Evolutionary conservation across 2,329 filamentous ascomycete species (phyloP).

Genomic region (Epichloe bromicola): DNA sequence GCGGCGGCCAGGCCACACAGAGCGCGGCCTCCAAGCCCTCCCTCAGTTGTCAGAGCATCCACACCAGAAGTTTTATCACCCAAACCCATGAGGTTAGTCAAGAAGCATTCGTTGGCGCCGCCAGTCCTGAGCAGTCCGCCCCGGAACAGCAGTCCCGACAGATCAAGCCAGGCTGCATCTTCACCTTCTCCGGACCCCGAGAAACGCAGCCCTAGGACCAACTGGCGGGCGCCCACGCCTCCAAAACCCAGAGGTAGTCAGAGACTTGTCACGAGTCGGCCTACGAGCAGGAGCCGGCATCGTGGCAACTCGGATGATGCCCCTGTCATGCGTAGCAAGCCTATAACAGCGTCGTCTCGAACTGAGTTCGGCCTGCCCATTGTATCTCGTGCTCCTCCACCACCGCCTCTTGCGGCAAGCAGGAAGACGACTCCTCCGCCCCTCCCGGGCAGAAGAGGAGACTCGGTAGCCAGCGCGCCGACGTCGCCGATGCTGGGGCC

Average conservation of each 20-base stretch:
- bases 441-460: slow-evolving; percentile 6
- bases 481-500: slow-evolving; percentile 23
- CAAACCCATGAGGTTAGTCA: slow-evolving; percentile 20
- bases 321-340: neutral
- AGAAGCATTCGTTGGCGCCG: slow-evolving; percentile 16
- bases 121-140: neutral
- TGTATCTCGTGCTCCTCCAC: neutral
- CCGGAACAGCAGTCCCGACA: neutral
- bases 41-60: slow-evolving; percentile 10
- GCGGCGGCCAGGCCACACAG: slow-evolving; percentile 10
- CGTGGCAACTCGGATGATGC: slow-evolving; percentile 6
- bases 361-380: slow-evolving; percentile 7
- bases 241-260: slow-evolving; percentile 21
- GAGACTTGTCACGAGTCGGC: slow-evolving; percentile 6
- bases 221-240: slow-evolving; percentile 22
- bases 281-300: slow-evolving; percentile 2
- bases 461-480: slow-evolving; percentile 15
- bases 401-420: slow-evolving; percentile 2
- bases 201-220: slow-evolving; percentile 13
- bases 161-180: slow-evolving; percentile 9
- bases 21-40: slow-evolving; percentile 9
- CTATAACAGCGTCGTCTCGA: neutral
- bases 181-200: slow-evolving; percentile 17
- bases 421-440: slow-evolving; percentile 5
- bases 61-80: slow-evolving; percentile 18